Evolutionary conservation across 768 basidiomycete genomes (phyloP), one percentile per base, ranked within the genome.

Genomic region (Lactifluus subvellereus): DNA sequence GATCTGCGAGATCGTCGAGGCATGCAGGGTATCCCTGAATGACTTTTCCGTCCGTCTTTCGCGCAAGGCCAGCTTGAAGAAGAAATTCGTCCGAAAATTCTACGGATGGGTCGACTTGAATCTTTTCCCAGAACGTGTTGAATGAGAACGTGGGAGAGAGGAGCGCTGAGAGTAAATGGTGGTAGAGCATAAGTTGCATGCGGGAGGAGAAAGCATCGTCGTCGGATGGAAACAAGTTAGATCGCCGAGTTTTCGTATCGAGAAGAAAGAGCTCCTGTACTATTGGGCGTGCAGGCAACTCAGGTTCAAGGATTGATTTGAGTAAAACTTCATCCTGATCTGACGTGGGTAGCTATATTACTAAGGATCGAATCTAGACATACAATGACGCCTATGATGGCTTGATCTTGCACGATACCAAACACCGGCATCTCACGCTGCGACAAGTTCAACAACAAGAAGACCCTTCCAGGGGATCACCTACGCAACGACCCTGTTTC

Each of bases 361-460:
- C 22, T 5, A 9, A 40, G 51, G 40, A 33, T 50, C 45, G 20
- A 35, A 50, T 16, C 9, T 45, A 38, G 50, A 64, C 80, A 62
- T 71, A 89, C 94, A 47, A 95, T 89, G 37, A 92, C 77, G 1
- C 94, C 94, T 30, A 84, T 71, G 16, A 95, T 79, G 22, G 88
- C 74, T 58, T 85, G 77, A 30, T 74, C 82, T 30, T 88, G 79
- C 4, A 92, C 72, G 59, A 91, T 78, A 0, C 89, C 89, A 65
- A 94, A 90, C 2, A 95, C 86, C 4, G 90, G 91, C 57, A 94
- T 78, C 74, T 96, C 94, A 8, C 93, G 84, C 87, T 92, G 60
- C 54, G 63, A 43, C 9, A 37, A 57, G 6, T 6, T 68, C 57
- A 51, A 67, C 6, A 22, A 6, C 22, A 20, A 64, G 64, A 0